Percentiles rank a stretch among this genome's conserved stretches.
phyloP scores from a whole-genome alignment of 2,329 filamentous ascomycete genomes.

The Shiraia sp. region DNA sequence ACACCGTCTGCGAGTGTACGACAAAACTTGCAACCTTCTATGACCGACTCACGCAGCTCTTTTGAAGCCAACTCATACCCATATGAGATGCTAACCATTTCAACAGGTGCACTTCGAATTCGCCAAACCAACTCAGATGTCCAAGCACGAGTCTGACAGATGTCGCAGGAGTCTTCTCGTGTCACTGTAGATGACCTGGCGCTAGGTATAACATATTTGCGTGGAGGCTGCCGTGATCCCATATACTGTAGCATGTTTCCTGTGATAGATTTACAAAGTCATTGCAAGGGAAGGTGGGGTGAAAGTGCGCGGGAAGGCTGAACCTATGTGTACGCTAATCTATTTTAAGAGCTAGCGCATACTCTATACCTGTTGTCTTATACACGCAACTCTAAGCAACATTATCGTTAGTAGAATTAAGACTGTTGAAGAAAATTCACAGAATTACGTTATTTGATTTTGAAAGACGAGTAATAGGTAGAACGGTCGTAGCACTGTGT shows the following conservation, averaged over 20 bases:
- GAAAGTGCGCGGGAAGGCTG: no score
- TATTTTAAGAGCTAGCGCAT: no score
- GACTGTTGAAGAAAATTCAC: no score
- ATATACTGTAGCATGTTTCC: constrained; percentile 7
- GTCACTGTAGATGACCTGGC: neutral
- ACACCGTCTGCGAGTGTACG: constrained; percentile 10
- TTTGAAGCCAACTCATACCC: constrained; percentile 1
- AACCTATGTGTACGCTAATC: no score
- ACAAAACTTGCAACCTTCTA: constrained; percentile 8
- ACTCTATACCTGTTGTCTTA: neutral
- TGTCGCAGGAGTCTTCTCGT: neutral
- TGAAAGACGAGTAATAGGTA: no score
- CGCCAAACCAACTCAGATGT: neutral
- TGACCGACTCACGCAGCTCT: constrained; percentile 7
- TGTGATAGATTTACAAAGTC: no score
- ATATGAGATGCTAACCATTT: neutral
- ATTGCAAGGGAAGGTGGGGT: no score
- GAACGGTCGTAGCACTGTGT: no score
- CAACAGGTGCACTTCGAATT: neutral
- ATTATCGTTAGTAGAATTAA: no score
- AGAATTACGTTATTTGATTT: no score
- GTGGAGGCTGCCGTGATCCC: constrained; percentile 6
- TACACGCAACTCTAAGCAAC: neutral
- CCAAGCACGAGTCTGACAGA: neutral
- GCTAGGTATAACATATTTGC: constrained; percentile 3